These are phyloP conservation scores for Bjerkandera adusta DNA, from an alignment of 1,284 basidiomycete genomes.

Conservation along the genomic window DNA sequence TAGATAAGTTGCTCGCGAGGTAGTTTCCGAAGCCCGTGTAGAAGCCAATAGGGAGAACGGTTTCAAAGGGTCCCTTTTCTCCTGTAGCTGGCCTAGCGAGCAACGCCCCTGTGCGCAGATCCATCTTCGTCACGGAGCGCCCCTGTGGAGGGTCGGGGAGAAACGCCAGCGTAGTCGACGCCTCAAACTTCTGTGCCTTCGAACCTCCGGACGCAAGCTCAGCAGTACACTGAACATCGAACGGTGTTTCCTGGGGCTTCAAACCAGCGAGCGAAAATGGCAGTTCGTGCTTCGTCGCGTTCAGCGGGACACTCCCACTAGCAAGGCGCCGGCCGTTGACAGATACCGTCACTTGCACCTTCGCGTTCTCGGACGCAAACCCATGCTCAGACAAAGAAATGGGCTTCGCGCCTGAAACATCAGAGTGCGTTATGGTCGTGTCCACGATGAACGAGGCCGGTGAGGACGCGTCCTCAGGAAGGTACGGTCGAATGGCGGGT, in stretches of 20 bases:
- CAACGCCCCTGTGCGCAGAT: constrained; percentile 64
- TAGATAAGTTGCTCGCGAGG: constrained; percentile 51
- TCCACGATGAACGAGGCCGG: constrained; percentile 54
- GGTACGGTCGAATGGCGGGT: constrained; percentile 66
- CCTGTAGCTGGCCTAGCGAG: constrained; percentile 54
- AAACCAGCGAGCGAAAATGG: constrained; percentile 48
- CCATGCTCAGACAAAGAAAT: constrained; percentile 37
- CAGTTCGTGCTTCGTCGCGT: constrained; percentile 47
- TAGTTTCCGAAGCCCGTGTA: constrained; percentile 68
- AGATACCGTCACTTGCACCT: constrained; percentile 44
- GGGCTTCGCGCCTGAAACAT: constrained; percentile 45
- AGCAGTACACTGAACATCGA: constrained; percentile 53
- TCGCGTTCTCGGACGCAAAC: constrained; percentile 23
- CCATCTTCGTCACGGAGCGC: constrained; percentile 64
- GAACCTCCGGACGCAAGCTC: constrained; percentile 17
- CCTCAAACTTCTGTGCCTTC: constrained; percentile 44
- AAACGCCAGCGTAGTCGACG: constrained; percentile 46
- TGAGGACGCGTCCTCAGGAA: constrained; percentile 46
- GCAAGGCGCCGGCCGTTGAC: constrained; percentile 40
- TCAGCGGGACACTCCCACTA: constrained; percentile 46
- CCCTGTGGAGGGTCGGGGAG: constrained; percentile 50
- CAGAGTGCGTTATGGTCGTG: constrained; percentile 47
- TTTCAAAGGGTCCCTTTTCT: constrained; percentile 47
- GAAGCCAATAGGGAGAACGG: constrained; percentile 71
- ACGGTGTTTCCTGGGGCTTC: constrained; percentile 42